A percentile compares a stretch with the other conserved stretches of the same genome.
phyloP scores from a whole-genome alignment of 2,329 filamentous ascomycete species.

The Oidium heveae region DNA sequence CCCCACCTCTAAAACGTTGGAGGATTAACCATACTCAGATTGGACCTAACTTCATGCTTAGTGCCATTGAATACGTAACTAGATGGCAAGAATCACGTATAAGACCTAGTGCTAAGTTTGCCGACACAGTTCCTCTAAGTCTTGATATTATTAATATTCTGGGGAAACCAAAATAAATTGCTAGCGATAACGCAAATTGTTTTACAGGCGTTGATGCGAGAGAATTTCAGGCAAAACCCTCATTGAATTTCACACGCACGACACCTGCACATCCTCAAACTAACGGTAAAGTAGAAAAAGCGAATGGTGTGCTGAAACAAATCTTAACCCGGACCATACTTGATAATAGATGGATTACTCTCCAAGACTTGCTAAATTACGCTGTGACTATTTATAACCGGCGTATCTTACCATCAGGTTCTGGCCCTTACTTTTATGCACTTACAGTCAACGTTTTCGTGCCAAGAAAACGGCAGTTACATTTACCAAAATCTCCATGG shows the following conservation, averaged over 20 bases:
- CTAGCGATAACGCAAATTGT: background rate
- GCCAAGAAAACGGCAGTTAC: background rate
- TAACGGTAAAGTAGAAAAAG: background rate
- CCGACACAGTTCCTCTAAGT: too few relatives aligned
- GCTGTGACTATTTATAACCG: background rate
- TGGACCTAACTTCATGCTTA: background rate
- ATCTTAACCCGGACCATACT: background rate
- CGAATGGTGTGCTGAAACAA: background rate
- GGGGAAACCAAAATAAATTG: too few relatives aligned
- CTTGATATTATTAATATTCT: too few relatives aligned
- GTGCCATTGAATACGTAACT: background rate
- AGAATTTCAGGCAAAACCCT: background rate
- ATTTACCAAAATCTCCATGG: background rate
- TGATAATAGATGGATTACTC: background rate
- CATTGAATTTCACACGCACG: background rate
- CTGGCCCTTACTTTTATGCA: background rate
- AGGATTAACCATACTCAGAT: background rate
- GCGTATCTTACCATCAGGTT: background rate
- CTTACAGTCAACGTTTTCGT: background rate
- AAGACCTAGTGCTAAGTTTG: too few relatives aligned
- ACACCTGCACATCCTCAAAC: background rate
- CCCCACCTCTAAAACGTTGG: background rate
- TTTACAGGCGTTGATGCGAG: background rate
- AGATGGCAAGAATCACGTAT: too few relatives aligned
- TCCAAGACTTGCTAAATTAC: background rate